These are phyloP conservation scores for Blastobotrys attinorum DNA, from an alignment of 805 yeast genomes.

Conservation along the genomic window DNA sequence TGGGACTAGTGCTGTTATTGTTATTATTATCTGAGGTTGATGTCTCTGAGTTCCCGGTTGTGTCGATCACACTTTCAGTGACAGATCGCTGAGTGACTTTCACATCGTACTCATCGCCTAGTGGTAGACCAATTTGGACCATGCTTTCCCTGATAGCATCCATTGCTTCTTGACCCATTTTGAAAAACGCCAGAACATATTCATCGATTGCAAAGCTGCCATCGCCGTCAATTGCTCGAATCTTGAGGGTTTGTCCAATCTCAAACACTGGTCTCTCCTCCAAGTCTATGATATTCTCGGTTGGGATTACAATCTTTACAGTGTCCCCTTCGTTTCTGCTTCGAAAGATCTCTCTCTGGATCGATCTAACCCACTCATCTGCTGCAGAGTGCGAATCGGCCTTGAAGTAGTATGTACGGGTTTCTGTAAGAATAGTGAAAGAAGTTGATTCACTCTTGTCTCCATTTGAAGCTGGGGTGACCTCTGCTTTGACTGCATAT, in stretches of 20 bases:
- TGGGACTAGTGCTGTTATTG: background rate
- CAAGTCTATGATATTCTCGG: slow-evolving; percentile 55
- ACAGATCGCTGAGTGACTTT: background rate
- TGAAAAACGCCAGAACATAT: slow-evolving; percentile 59
- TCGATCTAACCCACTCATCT: slow-evolving; percentile 65
- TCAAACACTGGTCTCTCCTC: slow-evolving; percentile 51
- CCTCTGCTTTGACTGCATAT: slow-evolving; percentile 52
- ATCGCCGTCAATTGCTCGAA: slow-evolving; percentile 53
- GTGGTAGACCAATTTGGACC: slow-evolving; percentile 9
- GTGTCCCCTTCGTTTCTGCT: slow-evolving; percentile 61
- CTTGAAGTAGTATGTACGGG: slow-evolving; percentile 52
- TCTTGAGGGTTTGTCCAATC: slow-evolving; percentile 44
- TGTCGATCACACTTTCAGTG: slow-evolving; percentile 6
- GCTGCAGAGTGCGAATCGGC: slow-evolving; percentile 73
- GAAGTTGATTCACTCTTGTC: slow-evolving; percentile 15
- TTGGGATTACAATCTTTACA: slow-evolving; percentile 71
- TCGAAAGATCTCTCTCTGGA: slow-evolving; percentile 73
- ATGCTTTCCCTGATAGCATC: slow-evolving; percentile 5
- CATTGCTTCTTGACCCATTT: slow-evolving; percentile 26
- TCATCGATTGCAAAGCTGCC: slow-evolving; percentile 56
- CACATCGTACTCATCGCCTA: slow-evolving; percentile 1
- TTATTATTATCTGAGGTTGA: background rate
- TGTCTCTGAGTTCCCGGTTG: slow-evolving; percentile 3
- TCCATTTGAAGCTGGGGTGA: background rate
- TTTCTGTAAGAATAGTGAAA: slow-evolving; percentile 51